Base-by-base conservation (phyloP, 345 rosid genomes). In the Boechera stricta region DNA sequence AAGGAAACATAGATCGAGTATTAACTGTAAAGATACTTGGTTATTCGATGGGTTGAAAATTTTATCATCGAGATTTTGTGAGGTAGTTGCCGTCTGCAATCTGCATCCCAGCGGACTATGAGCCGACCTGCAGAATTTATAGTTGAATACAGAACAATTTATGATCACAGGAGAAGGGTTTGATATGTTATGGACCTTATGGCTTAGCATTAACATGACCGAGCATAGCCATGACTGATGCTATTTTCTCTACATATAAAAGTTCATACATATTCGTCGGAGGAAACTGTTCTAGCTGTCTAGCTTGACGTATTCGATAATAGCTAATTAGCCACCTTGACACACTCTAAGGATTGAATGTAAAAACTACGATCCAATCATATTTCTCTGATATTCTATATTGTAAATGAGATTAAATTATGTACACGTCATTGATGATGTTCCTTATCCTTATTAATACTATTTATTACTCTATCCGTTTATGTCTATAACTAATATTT, bases 381-480 rank as follows among this genome's bases (percentile, higher is more conserved):
- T 39, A 28, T 39, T 52, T 12, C 28, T 31, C 26, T 21, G 18
- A 28, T 28, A 16, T 38, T 10, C 12, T 4, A 18, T 21, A 29
- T 1, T 39, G 11, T 64, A 11, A 10, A 24, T 64, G 47, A 42
- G 12, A 53, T 29, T 64, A 41, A 64, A 53, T 39, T 63, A 21
- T 2, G 3, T 21, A 54, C 36, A 73, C 55, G 77, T 41, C 77
- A 41, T 12, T 12, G 44, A 6, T 64, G 47, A 64, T 73, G 42
- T 71, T 73, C 11, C 21, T 51, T 39, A 21, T 28, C 52, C n/a
- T 12, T 15, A 2, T 10, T 51, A 45, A 15, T 55, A 54, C 5
- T 9, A 56, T 56, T 56, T 13, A 56, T 13, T 31, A 56, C 10
- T 26, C 53, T n/a, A 26, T 28, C 53, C 18, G 5, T 62, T 24